A percentile compares a stretch with the other conserved stretches of the same genome.
phyloP scores from a whole-genome alignment of 164 flowering plant species.

The Vitis rotundifolia region DNA sequence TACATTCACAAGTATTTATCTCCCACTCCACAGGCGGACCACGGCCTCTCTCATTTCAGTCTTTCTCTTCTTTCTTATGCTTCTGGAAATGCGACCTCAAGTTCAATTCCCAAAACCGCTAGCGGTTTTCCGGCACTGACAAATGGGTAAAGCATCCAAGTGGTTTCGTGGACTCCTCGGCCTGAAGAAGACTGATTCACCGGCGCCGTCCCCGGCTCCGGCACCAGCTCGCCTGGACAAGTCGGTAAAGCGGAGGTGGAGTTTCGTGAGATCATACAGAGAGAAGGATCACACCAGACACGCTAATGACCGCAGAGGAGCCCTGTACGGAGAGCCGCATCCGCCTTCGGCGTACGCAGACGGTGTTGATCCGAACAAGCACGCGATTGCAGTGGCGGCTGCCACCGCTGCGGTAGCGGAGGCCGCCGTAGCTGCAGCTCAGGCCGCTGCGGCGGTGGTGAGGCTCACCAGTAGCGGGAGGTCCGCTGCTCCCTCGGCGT shows the following conservation, averaged over 20 bases:
- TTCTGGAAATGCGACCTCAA: neutral
- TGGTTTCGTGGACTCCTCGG: constrained; percentile 60
- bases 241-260: constrained; percentile 52
- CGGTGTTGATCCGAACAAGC: constrained; percentile 43
- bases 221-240: constrained; percentile 9
- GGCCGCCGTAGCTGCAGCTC: constrained; percentile 61
- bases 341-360: neutral
- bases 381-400: constrained; percentile 64
- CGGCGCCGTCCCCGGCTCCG: constrained; percentile 8
- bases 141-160: constrained; percentile 62
- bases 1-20: too few species aligned
- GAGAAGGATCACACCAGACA: constrained; percentile 22
- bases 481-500: constrained; percentile 12
- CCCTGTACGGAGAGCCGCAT: constrained; percentile 7
- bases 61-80: neutral
- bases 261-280: constrained; percentile 50
- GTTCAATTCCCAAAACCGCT: neutral
- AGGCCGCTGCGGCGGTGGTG: constrained; percentile 60
- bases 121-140: neutral
- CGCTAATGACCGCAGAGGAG: neutral
- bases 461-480: constrained; percentile 56
- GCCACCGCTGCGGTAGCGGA: constrained; percentile 60
- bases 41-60: neutral
- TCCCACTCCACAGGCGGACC: too few species aligned
- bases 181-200: constrained; percentile 29